These are phyloP conservation scores for Mycena maculata DNA, from an alignment of 768 basidiomycete genomes.

Conservation along the genomic window DNA sequence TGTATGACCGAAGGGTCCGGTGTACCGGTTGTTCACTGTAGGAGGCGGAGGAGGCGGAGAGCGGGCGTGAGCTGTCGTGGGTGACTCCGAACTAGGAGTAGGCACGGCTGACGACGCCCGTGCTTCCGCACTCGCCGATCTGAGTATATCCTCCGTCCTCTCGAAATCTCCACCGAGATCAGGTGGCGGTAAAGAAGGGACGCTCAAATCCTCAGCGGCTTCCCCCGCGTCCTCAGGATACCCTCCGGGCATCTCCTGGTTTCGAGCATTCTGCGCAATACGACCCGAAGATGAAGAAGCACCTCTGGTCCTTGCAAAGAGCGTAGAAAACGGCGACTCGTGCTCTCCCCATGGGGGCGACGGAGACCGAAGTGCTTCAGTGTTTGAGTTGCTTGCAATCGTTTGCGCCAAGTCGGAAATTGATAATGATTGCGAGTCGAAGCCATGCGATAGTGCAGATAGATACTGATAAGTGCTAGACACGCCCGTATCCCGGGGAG, in stretches of 20 bases:
- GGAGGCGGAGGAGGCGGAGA: conserved; percentile 22
- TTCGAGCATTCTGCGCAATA: not conserved
- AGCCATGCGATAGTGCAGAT: conserved; percentile 28
- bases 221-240: conserved; percentile 32
- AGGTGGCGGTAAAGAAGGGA: conserved; percentile 46
- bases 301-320: conserved; percentile 21
- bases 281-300: conserved; percentile 9
- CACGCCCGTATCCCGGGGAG: conserved; percentile 23
- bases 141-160: conserved; percentile 19
- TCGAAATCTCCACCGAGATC: conserved; percentile 44
- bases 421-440: conserved; percentile 27
- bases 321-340: conserved; percentile 29
- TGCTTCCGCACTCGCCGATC: conserved; percentile 14
- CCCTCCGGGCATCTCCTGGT: not conserved
- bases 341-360: conserved; percentile 6
- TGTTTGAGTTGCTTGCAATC: conserved; percentile 30
- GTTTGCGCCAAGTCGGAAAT: conserved; percentile 38
- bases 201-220: conserved; percentile 25
- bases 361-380: conserved; percentile 12
- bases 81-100: conserved; percentile 1
- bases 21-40: conserved; percentile 49
- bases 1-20: conserved; percentile 63
- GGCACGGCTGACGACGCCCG: conserved; percentile 7
- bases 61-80: conserved; percentile 2
- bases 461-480: conserved; percentile 31